Evolutionary conservation across 352 stramenopile genomes (phyloP).

Genomic region (Phytophthora quininea): DNA sequence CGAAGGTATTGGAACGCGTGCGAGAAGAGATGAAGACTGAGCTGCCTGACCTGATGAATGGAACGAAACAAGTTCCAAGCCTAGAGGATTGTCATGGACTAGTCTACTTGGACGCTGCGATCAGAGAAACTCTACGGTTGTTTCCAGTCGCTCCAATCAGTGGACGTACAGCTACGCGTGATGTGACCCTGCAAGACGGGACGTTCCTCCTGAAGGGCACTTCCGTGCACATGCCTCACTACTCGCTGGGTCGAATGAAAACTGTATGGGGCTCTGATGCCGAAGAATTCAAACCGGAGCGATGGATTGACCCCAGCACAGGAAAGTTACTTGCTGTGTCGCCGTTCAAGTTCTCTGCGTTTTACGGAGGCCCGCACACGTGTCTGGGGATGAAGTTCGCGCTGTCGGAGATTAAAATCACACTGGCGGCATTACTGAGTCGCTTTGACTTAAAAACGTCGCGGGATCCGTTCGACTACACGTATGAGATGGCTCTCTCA

Average conservation of each 20-base stretch:
- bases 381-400: slow-evolving; percentile 60
- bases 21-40: slow-evolving; percentile 40
- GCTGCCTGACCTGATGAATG: slow-evolving; percentile 47
- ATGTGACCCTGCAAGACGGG: slow-evolving; percentile 59
- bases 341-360: slow-evolving; percentile 53
- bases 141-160: slow-evolving; percentile 62
- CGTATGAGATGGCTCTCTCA: slow-evolving; percentile 41
- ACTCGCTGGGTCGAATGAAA: slow-evolving; percentile 41
- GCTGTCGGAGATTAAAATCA: slow-evolving; percentile 53
- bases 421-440: slow-evolving; percentile 31
- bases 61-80: slow-evolving; percentile 13
- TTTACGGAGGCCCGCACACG: slow-evolving; percentile 46
- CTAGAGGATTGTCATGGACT: slow-evolving; percentile 42
- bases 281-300: slow-evolving; percentile 54
- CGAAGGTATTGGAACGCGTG: slow-evolving; percentile 41
- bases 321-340: slow-evolving; percentile 31
- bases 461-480: slow-evolving; percentile 26
- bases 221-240: slow-evolving; percentile 47
- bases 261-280: slow-evolving; percentile 34
- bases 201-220: slow-evolving; percentile 45
- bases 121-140: slow-evolving; percentile 57
- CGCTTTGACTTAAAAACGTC: slow-evolving; percentile 38
- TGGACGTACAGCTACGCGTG: slow-evolving; percentile 42
- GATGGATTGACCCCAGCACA: slow-evolving; percentile 43
- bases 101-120: slow-evolving; percentile 52